phyloP scores from a whole-genome alignment of 129 eudicot genomes.

The Artemisia argyi region DNA sequence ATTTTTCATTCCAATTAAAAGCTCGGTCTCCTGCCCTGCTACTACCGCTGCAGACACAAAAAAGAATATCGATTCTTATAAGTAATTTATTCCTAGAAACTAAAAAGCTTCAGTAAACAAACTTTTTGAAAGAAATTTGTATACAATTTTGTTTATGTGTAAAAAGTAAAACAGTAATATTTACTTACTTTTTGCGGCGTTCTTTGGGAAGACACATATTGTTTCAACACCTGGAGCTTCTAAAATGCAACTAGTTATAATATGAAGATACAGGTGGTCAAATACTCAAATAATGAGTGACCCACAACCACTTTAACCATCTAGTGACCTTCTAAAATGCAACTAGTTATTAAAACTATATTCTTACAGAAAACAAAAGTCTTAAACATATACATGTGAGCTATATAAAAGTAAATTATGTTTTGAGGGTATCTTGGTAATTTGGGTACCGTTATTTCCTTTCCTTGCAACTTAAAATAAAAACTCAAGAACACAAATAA shows the following conservation, averaged over 20 bases:
- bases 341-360: no score
- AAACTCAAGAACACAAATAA: no score
- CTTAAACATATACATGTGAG: no score
- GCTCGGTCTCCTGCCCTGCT: conserved; percentile 85
- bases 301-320: background rate
- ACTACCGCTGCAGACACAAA: conserved; percentile 52
- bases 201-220: conserved; percentile 85
- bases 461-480: no score
- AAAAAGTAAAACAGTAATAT: background rate
- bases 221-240: conserved; percentile 89
- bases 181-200: conserved; percentile 59
- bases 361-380: no score
- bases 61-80: background rate
- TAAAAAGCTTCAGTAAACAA: background rate
- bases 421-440: no score
- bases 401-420: no score
- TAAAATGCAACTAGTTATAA: no score
- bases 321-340: no score
- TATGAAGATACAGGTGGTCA: background rate
- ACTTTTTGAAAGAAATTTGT: background rate
- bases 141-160: background rate
- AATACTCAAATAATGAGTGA: background rate
- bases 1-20: conserved; percentile 82
- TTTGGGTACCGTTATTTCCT: no score
- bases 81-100: conserved; percentile 3